Percentiles rank a stretch among this genome's conserved stretches.
phyloP scores from a whole-genome alignment of 139 green algal genomes.

The Closterium sp. region DNA sequence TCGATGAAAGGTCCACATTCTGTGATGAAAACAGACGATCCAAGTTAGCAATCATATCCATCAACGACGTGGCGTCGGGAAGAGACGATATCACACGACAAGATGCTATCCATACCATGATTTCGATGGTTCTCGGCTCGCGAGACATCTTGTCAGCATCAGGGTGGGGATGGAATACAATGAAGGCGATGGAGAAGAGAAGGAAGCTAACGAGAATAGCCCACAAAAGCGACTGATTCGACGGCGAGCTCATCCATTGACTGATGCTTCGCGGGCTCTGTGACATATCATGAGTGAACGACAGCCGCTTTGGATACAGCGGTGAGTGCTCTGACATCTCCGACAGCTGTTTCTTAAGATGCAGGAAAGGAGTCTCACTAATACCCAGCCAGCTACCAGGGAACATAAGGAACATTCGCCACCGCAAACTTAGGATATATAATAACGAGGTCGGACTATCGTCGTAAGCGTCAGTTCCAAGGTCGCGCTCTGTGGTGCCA shows the following conservation, averaged over 20 bases:
- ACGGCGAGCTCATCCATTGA: background rate
- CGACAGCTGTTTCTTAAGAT: background rate
- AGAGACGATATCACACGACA: background rate
- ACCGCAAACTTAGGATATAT: background rate
- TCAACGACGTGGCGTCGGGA: background rate
- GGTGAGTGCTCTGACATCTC: background rate
- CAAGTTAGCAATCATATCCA: background rate
- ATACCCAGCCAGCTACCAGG: background rate
- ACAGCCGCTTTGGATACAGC: background rate
- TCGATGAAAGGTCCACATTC: background rate
- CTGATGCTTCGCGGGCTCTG: background rate
- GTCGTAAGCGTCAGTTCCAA: background rate
- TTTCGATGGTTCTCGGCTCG: background rate
- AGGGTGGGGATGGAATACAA: background rate
- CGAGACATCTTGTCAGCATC: background rate
- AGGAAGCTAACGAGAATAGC: background rate
- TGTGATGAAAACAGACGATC: background rate
- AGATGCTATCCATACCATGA: background rate
- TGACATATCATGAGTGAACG: background rate
- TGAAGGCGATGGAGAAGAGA: background rate
- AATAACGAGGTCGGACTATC: background rate
- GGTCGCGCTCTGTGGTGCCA: background rate
- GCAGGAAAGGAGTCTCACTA: background rate
- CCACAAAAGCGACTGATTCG: background rate
- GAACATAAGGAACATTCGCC: background rate